Conservation (phyloP, 2,329 filamentous ascomycete species). For the Sporothrix variecibatus region DNA sequence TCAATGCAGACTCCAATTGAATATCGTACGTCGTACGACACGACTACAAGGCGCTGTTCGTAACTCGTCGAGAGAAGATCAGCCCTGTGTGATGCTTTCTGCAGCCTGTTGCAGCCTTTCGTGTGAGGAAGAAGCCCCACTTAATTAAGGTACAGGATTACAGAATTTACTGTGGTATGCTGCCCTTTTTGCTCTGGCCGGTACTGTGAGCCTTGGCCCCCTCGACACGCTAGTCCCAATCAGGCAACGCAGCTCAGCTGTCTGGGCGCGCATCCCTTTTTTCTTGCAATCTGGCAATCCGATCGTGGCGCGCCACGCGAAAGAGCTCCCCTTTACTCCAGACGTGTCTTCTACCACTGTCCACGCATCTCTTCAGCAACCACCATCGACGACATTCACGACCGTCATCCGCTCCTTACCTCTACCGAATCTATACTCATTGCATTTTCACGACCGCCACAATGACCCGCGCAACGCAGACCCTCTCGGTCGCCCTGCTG, state of each 20-base stretch:
- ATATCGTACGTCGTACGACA: background rate
- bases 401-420: background rate
- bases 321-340: constrained; percentile 6
- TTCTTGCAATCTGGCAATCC: constrained; percentile 28
- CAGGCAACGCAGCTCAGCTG: background rate
- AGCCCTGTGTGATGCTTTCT: background rate
- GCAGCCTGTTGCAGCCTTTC: background rate
- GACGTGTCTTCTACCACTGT: background rate
- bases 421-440: background rate
- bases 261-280: constrained; percentile 10
- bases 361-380: background rate
- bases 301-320: constrained; percentile 14
- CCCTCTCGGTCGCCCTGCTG: constrained; percentile 82
- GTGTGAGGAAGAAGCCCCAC: background rate
- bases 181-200: background rate
- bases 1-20: background rate
- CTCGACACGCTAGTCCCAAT: background rate
- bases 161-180: no score
- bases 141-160: constrained; percentile 3
- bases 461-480: constrained; percentile 95
- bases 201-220: background rate
- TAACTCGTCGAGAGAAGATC: background rate
- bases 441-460: constrained; percentile 38
- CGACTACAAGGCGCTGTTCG: background rate
- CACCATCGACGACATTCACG: background rate